A percentile compares a stretch with the other conserved stretches of the same genome.
Evolutionary conservation across 2,329 filamentous ascomycete species (phyloP).

Genomic region (Colletotrichum sp.): DNA sequence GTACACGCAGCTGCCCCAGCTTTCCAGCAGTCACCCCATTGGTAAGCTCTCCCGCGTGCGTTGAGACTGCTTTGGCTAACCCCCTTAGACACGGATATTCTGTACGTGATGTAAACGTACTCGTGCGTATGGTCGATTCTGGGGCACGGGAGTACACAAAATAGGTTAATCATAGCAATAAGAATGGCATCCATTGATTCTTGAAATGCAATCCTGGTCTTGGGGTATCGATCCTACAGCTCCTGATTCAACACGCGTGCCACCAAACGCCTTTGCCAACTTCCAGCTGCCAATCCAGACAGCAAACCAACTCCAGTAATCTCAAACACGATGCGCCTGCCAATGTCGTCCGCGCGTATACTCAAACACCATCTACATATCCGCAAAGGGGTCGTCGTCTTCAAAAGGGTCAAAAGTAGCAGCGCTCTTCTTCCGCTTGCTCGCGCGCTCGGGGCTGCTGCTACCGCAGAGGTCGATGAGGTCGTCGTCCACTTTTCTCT

Average conservation of each 20-base stretch:
- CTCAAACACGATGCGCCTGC: not conserved
- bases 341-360: not conserved
- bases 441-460: not conserved
- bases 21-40: constrained; percentile 94
- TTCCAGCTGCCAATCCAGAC: not conserved
- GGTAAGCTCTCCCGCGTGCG: constrained; percentile 62
- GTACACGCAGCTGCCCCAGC: constrained; percentile 93
- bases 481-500: constrained; percentile 4
- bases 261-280: not conserved
- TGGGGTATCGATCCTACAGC: not conserved
- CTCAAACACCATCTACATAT: not conserved
- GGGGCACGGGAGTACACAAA: not conserved
- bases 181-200: not conserved
- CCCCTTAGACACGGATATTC: constrained; percentile 11
- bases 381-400: constrained; percentile 18
- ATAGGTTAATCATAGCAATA: not conserved
- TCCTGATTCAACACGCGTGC: not conserved
- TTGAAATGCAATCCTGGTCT: not conserved
- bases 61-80: not conserved
- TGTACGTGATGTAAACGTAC: constrained; percentile 11
- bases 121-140: not conserved
- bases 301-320: not conserved
- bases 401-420: not conserved
- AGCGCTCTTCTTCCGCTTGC: not conserved
- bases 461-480: constrained; percentile 14